Percentiles rank a stretch among this genome's conserved stretches.
Conservation (phyloP, 108 stramenopile genomes). For the Stephanodiscus triporus region DNA sequence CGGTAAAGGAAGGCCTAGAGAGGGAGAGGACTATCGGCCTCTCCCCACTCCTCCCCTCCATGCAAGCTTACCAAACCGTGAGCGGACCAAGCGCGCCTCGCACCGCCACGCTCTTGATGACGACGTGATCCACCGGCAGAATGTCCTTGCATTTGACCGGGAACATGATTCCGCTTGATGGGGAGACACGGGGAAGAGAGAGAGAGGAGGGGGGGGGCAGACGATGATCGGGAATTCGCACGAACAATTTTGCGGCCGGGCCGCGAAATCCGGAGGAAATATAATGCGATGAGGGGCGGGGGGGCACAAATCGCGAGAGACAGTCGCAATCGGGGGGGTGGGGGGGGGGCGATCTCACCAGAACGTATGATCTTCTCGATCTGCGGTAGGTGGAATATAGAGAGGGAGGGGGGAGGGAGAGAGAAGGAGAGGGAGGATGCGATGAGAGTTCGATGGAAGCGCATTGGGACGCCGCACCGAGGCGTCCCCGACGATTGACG, state of each 20-base stretch:
- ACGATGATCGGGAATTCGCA: neutral
- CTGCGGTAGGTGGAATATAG: slow-evolving; percentile 27
- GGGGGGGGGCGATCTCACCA: slow-evolving; percentile 51
- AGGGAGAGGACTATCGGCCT: too few relatives aligned
- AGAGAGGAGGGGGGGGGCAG: neutral
- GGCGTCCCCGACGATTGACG: too few relatives aligned
- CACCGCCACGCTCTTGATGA: slow-evolving; percentile 72
- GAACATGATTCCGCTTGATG: slow-evolving; percentile 81
- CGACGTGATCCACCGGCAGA: slow-evolving; percentile 74
- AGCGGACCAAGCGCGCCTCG: slow-evolving; percentile 74
- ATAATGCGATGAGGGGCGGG: neutral
- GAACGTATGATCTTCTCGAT: slow-evolving; percentile 91
- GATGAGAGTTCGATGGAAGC: neutral
- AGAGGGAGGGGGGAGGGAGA: neutral
- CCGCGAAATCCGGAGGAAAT: too few relatives aligned
- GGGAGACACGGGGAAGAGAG: neutral
- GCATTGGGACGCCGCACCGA: neutral
- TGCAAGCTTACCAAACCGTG: slow-evolving; percentile 66
- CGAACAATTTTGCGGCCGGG: too few relatives aligned
- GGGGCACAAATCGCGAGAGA: neutral
- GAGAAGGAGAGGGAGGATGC: neutral
- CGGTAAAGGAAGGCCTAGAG: too few relatives aligned
- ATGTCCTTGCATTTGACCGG: slow-evolving; percentile 80
- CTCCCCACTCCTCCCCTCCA: neutral
- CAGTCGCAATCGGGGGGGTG: neutral